Conservation (phyloP, 768 basidiomycete species). For the Leccinum aurantiacum region DNA sequence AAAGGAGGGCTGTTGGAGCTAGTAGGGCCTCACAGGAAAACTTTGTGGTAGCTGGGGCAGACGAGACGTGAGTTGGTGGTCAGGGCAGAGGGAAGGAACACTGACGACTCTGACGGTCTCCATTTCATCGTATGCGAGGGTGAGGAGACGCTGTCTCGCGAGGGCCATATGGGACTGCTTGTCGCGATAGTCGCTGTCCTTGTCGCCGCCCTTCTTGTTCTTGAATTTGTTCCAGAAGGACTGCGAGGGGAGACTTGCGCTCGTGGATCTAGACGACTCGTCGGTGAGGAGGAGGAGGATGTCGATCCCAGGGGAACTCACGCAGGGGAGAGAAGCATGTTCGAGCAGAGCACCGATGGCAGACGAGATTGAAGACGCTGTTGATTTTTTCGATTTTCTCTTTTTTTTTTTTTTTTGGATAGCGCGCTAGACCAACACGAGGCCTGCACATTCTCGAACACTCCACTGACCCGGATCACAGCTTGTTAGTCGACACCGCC, state of each 20-base stretch:
- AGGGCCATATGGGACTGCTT: constrained; percentile 63
- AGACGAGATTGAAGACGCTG: constrained; percentile 26
- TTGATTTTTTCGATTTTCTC: neutral
- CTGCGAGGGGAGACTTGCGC: constrained; percentile 53
- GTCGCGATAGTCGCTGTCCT: constrained; percentile 61
- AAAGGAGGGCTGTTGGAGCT: neutral
- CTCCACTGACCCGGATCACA: neutral
- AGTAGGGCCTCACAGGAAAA: constrained; percentile 50
- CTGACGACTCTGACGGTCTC: constrained; percentile 75
- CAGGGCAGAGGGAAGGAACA: constrained; percentile 9
- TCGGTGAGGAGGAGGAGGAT: constrained; percentile 19
- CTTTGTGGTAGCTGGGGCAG: constrained; percentile 60
- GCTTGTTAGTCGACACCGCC: neutral
- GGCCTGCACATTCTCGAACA: constrained; percentile 35
- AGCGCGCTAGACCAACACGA: constrained; percentile 49
- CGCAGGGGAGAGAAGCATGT: constrained; percentile 84
- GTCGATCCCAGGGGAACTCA: constrained; percentile 36
- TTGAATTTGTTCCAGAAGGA: constrained; percentile 68
- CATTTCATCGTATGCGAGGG: constrained; percentile 81
- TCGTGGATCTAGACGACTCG: constrained; percentile 56
- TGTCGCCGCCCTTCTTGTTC: constrained; percentile 52
- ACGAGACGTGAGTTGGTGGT: neutral
- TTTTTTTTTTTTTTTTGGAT: constrained; percentile 14
- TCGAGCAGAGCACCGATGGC: constrained; percentile 25
- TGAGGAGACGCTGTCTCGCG: constrained; percentile 72